Evolutionary conservation across 257 asterid genomes (phyloP).

Genomic region (Nicotiana tomentosiformis): DNA sequence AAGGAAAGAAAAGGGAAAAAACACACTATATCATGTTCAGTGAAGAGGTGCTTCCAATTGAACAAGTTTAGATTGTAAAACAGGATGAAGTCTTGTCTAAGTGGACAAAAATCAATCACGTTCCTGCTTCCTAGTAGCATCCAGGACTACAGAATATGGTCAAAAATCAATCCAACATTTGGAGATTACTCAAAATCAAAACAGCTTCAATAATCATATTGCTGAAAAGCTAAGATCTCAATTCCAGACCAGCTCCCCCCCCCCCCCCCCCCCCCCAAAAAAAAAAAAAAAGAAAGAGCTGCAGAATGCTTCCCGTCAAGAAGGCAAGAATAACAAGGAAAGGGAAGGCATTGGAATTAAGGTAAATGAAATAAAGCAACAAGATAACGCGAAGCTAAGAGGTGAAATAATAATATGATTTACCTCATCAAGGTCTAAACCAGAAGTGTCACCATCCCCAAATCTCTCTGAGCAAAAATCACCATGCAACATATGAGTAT

Average conservation of each 20-base stretch:
- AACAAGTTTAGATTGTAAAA: neutral
- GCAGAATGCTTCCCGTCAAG: neutral
- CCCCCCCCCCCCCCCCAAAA: neutral
- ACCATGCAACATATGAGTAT: conserved; percentile 9
- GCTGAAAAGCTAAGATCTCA: neutral
- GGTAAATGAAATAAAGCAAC: neutral
- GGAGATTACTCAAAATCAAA: neutral
- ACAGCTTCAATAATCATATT: neutral
- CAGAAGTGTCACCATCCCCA: conserved; percentile 93
- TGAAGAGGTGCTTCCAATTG: neutral
- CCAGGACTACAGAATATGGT: neutral
- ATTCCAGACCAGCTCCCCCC: neutral
- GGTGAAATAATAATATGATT: neutral
- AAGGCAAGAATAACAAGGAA: neutral
- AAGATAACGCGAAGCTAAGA: neutral
- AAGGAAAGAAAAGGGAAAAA: neutral
- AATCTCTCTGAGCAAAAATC: conserved; percentile 68
- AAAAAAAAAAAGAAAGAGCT: neutral
- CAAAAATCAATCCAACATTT: neutral
- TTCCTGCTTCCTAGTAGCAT: neutral
- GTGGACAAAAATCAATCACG: neutral
- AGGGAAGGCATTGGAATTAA: neutral
- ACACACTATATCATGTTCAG: neutral
- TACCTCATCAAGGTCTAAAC: conserved; percentile 97
- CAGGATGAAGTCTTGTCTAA: neutral